Evolutionary conservation across 331 rosid genomes (phyloP), one percentile per base, ranked within the genome.

Genomic region (Cydonia oblonga): DNA sequence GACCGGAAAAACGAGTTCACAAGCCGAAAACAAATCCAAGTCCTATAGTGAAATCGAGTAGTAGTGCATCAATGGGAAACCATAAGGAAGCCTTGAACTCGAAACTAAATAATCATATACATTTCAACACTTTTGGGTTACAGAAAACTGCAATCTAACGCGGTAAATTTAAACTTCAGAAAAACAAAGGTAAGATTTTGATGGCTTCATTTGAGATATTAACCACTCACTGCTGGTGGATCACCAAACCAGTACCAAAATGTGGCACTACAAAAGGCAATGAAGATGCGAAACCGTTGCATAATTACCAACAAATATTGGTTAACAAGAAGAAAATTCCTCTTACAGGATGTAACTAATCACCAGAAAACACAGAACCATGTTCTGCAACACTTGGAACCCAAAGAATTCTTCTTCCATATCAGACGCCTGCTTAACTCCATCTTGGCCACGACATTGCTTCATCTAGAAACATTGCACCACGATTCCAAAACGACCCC

Each of bases 401-500:
- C 15, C 58, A 58, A 20, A 38, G 28, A 9, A n/a, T 25, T 25
- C 52, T 58, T 49, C 67, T 64, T 53, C 71, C 64, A 74, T 1
- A 42, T 4, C 30, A 8, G 75, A 23, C 32, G 4, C 42, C 11
- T 10, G 60, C 66, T 61, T n/a, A n/a, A 42, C 66, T 25, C 52
- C 40, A 18, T 46, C 58, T 53, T 53, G 33, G 61, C 23, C 28
- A 6, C 19, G 51, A 35, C 33, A 29, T 61, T 32, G 54, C 40
- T 63, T 38, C 81, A 19, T 63, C 58, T 30, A 32, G 56, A 63
- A 62, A 73, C 64, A 74, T 11, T 23, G 67, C 20, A 32, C 64
- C 64, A 19, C 13, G n/a, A 59, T 73, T 67, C 30, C 56, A 13
- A 66, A 46, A 53, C 25, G 22, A 25, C 63, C 71, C 70, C 56